Evolutionary conservation across 352 stramenopile species (phyloP), one percentile per base, ranked within the genome.

Genomic region (Globisporangium perplexum): DNA sequence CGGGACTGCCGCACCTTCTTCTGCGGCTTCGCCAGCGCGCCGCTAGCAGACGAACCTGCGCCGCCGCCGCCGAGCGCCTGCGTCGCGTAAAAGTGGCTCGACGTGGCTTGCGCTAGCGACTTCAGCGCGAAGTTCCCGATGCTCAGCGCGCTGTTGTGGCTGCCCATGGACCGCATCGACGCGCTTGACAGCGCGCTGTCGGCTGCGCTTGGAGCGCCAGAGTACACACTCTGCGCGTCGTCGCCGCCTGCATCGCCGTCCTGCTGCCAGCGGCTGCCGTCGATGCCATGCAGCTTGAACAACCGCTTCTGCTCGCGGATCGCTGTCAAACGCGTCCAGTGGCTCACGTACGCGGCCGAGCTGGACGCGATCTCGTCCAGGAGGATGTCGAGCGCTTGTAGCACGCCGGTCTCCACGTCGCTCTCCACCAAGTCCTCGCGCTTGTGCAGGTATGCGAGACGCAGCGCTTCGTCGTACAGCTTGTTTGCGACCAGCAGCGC

Each of bases 281-380:
- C 79, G 38, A 92, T 88, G 20, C 82, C 82, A 54, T 90, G 79
- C 36, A 92, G 61, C 56, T 80, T 78, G 46, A 90, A 92, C 24
- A 92, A 61, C 24, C 75, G 73, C 61, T 88, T 90, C 57, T 92
- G 82, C 54, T 89, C 76, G 43, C 70, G 77, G 61, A 92, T 81
- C 5, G 63, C 81, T 18, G 62, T 76, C 28, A 89, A 55, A 3
- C 82, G 78, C 38, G 68, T 74, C 72, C 77, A 88, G 51, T 83
- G 55, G 50, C 70, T 72, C 11, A 66, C 36, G 48, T 89, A 92
- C 47, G 69, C 53, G 20, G 60, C 54, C 33, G 78, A 53, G 12
- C 73, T 77, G 31, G 56, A 51, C 31, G 59, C 47, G 26, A 89
- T 67, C 24, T 92, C 82, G 17, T 85, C 72, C 0, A 68, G 33